Evolutionary conservation across 2,329 filamentous ascomycete species (phyloP), one percentile per base, ranked within the genome.

Genomic region (Eutypella sp.): DNA sequence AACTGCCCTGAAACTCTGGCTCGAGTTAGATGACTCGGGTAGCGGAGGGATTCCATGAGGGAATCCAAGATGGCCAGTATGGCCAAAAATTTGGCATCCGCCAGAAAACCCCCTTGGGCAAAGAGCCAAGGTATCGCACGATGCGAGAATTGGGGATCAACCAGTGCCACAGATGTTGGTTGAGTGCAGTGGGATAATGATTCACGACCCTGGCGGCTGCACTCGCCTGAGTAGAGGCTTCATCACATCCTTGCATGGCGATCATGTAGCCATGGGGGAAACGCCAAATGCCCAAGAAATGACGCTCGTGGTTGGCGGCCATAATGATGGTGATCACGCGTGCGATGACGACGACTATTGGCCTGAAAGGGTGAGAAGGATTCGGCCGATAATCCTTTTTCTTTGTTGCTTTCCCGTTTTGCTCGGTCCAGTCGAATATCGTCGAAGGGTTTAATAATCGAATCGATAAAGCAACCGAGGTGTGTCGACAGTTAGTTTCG

Each of bases 1-100:
- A 66, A 65, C 55, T 55, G 59, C 59, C 57, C 46, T 39, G 31
- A 22, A 18, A 31, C 41, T 54, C 47, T 46, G 53, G 44, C 40
- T 49, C 44, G 41, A n/a, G n/a, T n/a, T n/a, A n/a, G n/a, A 47
- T 50, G 42, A 54, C 53, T 47, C 50, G 47, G 53, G 51, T 41
- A 31, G 5, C 11, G 29, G 11, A 33, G 16, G 29, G 29, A 33
- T 15, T 7, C 13, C 29, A 5, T 29, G 13, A 7, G 25, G 25
- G 7, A 13, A 33, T 33, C n/a, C n/a, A n/a, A n/a, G n/a, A 33
- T 33, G 29, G 29, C 16, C 29, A 19, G 45, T 41, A 25, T n/a
- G 22, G 22, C 27, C 34, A 24, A 27, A 42, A 37, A 20, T 23
- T 42, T 36, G 40, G n/a, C 45, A 19, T 31, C 33, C 40, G 44